Evolutionary conservation across 768 basidiomycete genomes (phyloP).

Genomic region (Amanita polypyramis): DNA sequence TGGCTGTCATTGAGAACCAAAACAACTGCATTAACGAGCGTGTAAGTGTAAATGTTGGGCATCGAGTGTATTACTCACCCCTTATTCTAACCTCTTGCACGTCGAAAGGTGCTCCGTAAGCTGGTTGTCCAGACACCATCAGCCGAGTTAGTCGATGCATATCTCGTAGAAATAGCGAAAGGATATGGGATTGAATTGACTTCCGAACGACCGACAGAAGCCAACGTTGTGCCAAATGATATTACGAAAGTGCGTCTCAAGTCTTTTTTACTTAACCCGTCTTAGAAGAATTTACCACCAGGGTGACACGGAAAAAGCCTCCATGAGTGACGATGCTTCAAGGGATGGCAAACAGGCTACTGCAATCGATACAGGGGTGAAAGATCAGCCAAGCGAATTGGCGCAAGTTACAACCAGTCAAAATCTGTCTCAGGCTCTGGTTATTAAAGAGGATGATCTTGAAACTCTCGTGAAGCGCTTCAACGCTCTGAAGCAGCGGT

Average conservation of each 20-base stretch:
- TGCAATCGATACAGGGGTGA: background rate
- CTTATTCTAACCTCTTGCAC: slow-evolving; percentile 5
- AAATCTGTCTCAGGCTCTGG: slow-evolving; percentile 19
- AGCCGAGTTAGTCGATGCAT: slow-evolving; percentile 71
- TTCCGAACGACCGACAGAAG: slow-evolving; percentile 19
- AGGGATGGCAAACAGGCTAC: no score
- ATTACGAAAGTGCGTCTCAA: background rate
- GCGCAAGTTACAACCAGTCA: slow-evolving; percentile 8
- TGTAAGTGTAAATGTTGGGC: slow-evolving; percentile 31
- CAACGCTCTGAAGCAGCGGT: slow-evolving; percentile 79
- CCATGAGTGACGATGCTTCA: background rate
- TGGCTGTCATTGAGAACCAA: slow-evolving; percentile 79
- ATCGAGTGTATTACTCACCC: background rate
- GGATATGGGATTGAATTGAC: slow-evolving; percentile 74
- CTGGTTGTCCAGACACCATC: slow-evolving; percentile 61
- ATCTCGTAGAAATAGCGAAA: slow-evolving; percentile 81
- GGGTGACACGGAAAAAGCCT: background rate
- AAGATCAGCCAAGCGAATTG: background rate
- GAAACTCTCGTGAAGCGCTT: slow-evolving; percentile 71
- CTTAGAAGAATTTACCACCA: background rate
- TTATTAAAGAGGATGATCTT: slow-evolving; percentile 52
- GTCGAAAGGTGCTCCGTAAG: slow-evolving; percentile 63
- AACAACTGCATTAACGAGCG: slow-evolving; percentile 76
- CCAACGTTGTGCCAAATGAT: background rate
- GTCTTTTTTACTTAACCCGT: background rate